Evolutionary conservation across 768 basidiomycete species (phyloP), one percentile per base, ranked within the genome.

Genomic region (Pisolithus orientalis): DNA sequence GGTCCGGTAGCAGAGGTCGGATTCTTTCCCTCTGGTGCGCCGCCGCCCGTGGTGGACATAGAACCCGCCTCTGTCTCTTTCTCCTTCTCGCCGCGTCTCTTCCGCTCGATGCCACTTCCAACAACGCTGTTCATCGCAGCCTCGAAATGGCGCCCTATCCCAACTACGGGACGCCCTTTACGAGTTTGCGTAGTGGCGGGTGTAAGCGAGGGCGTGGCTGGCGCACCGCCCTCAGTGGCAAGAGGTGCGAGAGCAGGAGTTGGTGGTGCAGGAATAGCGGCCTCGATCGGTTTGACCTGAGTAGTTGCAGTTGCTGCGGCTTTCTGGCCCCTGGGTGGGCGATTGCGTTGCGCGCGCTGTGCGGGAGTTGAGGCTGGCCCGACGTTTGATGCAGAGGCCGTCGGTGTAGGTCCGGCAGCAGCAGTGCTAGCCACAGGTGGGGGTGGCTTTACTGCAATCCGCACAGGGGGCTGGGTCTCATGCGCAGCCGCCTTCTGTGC

Each of bases 81-180:
- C 58, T 72, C 73, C 31, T 38, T 47, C 46, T 47, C 46, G n/a
- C 32, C 21, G 21, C 65, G 67, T 37, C 57, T 61, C 60, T 69
- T 73, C 17, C 70, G 63, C 25, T 74, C 69, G 32, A 62, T 56
- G 10, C 62, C 58, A 2, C 63, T 53, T 3, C 55, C 61, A n/a
- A 74, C 65, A 0, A 81, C 80, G 0, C 84, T 81, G 52, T 67
- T 87, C 28, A 90, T 66, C 7, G 87, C 87, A 6, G 81, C 85
- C 58, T 87, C 85, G 49, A 90, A 84, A 13, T 87, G 84, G 11
- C 86, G 75, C 0, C 75, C 83, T 7, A 85, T 62, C 0, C 85
- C 84, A 31, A 88, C 67, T 9, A 84, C 72, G 1, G 84, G 84
- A 6, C 85, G 78, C 5, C 65, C 57, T 31, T 80, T 75, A 24